A percentile compares a stretch with the other conserved stretches of the same genome.
These are phyloP conservation scores for Pythium brachiatum DNA, from an alignment of 352 stramenopile species.

Conservation along the genomic window DNA sequence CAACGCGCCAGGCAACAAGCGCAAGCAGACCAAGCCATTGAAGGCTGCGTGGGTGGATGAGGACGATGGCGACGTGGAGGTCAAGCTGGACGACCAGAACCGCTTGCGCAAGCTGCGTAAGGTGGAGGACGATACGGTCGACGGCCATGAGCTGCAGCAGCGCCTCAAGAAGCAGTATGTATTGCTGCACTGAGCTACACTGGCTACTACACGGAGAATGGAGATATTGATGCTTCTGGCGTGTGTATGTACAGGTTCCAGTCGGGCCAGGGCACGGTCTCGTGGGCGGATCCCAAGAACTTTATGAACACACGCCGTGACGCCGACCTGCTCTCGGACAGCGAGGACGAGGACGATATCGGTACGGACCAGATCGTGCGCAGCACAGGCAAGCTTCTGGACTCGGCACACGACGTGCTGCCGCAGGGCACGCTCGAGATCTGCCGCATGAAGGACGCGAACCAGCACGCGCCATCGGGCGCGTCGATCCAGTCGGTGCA, in stretches of 20 bases:
- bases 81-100: conserved; percentile 65
- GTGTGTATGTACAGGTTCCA: conserved; percentile 41
- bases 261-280: conserved; percentile 44
- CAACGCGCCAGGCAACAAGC: conserved; percentile 21
- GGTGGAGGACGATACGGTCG: conserved; percentile 58
- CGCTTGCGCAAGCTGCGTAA: conserved; percentile 85
- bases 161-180: conserved; percentile 82
- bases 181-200: background rate
- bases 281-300: conserved; percentile 76
- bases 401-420: conserved; percentile 47
- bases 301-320: conserved; percentile 40
- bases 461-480: conserved; percentile 84
- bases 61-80: conserved; percentile 71
- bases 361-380: conserved; percentile 46
- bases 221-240: background rate
- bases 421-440: conserved; percentile 65
- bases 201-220: too few species aligned
- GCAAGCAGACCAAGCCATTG: conserved; percentile 33
- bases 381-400: conserved; percentile 58
- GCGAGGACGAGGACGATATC: conserved; percentile 59
- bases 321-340: conserved; percentile 38
- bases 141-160: conserved; percentile 71
- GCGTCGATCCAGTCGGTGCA: conserved; percentile 85
- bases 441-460: conserved; percentile 88
- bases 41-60: conserved; percentile 86